These are phyloP conservation scores for Aureobasidium sp. DNA, from an alignment of 2,329 filamentous ascomycete genomes.

Conservation along the genomic window DNA sequence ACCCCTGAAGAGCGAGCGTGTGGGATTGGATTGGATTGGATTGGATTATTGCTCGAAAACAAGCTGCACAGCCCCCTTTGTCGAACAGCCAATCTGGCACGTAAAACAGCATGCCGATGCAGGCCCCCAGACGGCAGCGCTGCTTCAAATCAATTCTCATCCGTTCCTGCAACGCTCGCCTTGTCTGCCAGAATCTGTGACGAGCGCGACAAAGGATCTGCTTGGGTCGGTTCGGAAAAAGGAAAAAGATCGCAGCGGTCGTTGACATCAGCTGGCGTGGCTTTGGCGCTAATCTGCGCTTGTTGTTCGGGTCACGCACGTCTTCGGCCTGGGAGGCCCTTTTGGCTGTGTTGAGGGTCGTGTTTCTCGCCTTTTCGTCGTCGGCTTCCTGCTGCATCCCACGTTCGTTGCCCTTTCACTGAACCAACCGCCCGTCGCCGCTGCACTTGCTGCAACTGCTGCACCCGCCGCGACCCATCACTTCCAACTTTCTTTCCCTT, in stretches of 20 bases:
- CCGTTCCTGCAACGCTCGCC: not conserved
- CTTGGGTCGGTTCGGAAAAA: not conserved
- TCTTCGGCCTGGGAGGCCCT: not conserved
- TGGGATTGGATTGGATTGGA: not conserved
- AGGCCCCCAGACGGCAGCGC: not conserved
- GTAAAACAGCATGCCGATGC: not conserved
- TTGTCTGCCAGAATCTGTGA: not conserved
- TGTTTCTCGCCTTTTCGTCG: not conserved
- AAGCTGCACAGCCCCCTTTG: conserved; percentile 11
- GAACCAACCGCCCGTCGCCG: conserved; percentile 1
- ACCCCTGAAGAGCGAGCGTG: not conserved
- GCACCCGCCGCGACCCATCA: not conserved
- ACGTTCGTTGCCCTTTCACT: conserved; percentile 2
- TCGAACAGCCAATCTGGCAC: not conserved
- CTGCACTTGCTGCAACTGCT: not conserved
- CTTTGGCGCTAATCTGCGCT: conserved; percentile 12
- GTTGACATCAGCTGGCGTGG: conserved; percentile 12
- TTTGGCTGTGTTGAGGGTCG: conserved; percentile 2
- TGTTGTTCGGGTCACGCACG: conserved; percentile 4
- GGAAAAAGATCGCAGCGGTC: not conserved
- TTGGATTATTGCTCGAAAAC: not conserved
- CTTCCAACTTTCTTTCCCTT: not conserved
- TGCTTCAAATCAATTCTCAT: not conserved
- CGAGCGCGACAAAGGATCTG: not conserved
- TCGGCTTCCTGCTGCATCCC: not conserved